These are phyloP conservation scores for Datura wrightii DNA, from an alignment of 257 asterid species.

Conservation along the genomic window DNA sequence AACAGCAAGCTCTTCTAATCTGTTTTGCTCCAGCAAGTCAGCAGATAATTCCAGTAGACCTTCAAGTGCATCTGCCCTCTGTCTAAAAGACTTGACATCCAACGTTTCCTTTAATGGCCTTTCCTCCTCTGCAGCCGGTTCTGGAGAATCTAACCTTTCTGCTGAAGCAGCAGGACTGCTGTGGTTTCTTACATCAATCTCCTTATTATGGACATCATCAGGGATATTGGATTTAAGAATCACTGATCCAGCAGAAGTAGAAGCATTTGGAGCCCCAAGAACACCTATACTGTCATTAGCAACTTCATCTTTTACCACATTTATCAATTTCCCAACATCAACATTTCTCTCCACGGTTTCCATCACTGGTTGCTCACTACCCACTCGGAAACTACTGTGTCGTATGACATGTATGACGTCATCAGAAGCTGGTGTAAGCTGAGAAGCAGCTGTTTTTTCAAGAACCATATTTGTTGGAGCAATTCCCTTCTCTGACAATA, in stretches of 20 bases:
- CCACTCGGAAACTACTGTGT: conserved; percentile 71
- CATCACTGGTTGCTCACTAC: conserved; percentile 48
- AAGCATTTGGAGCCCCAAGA: not conserved
- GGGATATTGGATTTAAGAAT: conserved; percentile 32
- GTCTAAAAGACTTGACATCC: conserved; percentile 80
- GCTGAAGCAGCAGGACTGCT: conserved; percentile 36
- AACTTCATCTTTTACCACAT: conserved; percentile 54
- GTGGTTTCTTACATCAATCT: conserved; percentile 47
- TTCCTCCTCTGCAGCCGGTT: conserved; percentile 51
- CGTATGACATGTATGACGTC: conserved; percentile 71
- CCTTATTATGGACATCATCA: conserved; percentile 52
- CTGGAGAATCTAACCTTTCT: conserved; percentile 46
- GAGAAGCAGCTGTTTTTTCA: conserved; percentile 46
- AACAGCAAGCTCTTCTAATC: conserved; percentile 87
- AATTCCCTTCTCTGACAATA: conserved; percentile 46
- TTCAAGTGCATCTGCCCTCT: conserved; percentile 98
- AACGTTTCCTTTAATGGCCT: conserved; percentile 65
- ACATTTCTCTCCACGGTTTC: conserved; percentile 49
- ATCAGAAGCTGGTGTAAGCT: conserved; percentile 58
- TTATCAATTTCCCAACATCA: conserved; percentile 52
- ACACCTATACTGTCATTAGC: conserved; percentile 34
- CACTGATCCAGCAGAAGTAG: conserved; percentile 9
- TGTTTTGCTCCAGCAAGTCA: conserved; percentile 81
- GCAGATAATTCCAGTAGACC: conserved; percentile 95
- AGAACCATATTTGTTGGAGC: conserved; percentile 49